Base-by-base conservation (phyloP, 768 basidiomycete species). In the Amanita jacksonii region DNA sequence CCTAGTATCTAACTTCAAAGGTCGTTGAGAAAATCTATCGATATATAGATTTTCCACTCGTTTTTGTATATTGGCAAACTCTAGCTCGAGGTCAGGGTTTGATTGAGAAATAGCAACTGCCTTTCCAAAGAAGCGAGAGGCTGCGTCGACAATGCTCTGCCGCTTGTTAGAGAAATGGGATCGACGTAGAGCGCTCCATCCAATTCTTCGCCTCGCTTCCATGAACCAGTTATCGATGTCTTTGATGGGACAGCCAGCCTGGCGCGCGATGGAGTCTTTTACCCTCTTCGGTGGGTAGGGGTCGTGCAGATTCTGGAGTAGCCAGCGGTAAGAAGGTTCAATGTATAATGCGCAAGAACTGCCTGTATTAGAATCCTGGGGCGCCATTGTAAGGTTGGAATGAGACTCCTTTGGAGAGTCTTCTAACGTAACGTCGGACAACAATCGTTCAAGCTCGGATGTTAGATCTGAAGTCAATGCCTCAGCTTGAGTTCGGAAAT, bases 191-290 rank as follows among this genome's bases (percentile, higher is more conserved):
- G 43, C 10, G 8, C 67, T 76, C 77, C 76, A 79, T 0, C 76
- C 76, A 0, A 77, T 76, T 0, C 74, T 66, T 16, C 67, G 68
- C 1, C 76, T 66, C 1, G 57, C 61, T 6, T 68, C 66, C 15
- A 63, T 49, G 24, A 77, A 78, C 77, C 77, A 77, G 0, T 54
- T 49, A 30, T 68, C 66, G 33, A 78, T 41, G 0, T 64, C 61
- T 33, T 52, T 61, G 2, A 57, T 1, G 0, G 50, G 48, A 19
- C 25, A 59, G 0, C 54, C 50, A 0, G 65, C 54, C 3, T 53
- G 38, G 0, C 9, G 43, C 2, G 66, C 49, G 32, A 77, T 54
- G 0, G 38, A 16, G 1, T 40, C 33, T 18, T 66, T 66, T 15
- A 57, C 43, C 10, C 57, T 54, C 12, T 47, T 60, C 0, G 63